Evolutionary conservation across 331 rosid species (phyloP), one percentile per base, ranked within the genome.

Genomic region (Quercus tomentella): DNA sequence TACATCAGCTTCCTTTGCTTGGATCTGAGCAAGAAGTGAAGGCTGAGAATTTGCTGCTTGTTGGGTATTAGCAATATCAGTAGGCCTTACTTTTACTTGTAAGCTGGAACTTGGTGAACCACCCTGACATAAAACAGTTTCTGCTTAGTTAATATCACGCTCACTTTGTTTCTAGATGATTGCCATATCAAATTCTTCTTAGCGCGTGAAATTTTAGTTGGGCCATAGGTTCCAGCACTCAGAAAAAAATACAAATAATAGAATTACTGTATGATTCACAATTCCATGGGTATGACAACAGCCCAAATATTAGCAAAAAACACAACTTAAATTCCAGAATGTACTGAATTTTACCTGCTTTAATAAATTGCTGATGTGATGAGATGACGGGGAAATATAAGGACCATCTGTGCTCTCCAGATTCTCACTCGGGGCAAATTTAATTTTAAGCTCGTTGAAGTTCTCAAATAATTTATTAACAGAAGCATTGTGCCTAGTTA

Each of bases 1-100:
- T 80, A 89, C 81, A 75, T 90, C 97, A 71, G 97, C 93, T 83
- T 93, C 94, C 86, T 87, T 91, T 68, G 93, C 87, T 60, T 85
- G 94, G 76, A 83, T 84, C 66, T 84, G 89, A 54, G 86, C 86
- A 78, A 85, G 83, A 74, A 74, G 70, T 60, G 87, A 76, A 83
- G 88, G 84, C 76, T 83, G 89, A 80, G 90, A 85, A 86, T 74
- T 86, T 77, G 88, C 82, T 70, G 79, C 83, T 71, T 79, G 82
- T 52, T 81, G 88, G 65, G 83, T 61, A 62, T 80, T 76, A 83
- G 84, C 77, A 72, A 73, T 82, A 81, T 92, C 92, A 86, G 43
- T 14, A 69, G 84, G 75, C 75, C 76, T 89, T 77, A 63, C 82
- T 82, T 89, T 87, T 7, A 80, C 83, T 87, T 75, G 89, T 54